A percentile compares a stretch with the other conserved stretches of the same genome.
Conservation (phyloP, 2,329 filamentous ascomycete genomes). For the Arthrobotrys iridis region DNA sequence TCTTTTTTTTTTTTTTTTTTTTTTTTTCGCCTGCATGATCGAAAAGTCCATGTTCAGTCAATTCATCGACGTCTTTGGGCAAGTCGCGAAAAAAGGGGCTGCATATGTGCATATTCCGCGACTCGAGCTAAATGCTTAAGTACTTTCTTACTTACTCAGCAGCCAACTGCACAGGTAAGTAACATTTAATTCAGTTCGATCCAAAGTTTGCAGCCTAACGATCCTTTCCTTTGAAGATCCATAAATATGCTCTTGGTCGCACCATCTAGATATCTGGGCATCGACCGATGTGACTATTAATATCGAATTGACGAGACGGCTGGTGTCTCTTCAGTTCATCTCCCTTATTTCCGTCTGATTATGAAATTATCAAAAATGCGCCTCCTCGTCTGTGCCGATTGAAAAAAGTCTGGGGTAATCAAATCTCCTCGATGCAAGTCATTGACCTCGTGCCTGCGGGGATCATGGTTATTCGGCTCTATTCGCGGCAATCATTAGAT, state of each 20-base stretch:
- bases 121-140: too few relatives aligned
- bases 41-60: neutral
- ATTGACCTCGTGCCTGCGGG: slow-evolving; percentile 48
- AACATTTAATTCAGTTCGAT: neutral
- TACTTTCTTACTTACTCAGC: too few relatives aligned
- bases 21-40: slow-evolving; percentile 17
- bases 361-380: slow-evolving; percentile 39
- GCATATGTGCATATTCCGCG: too few relatives aligned
- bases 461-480: slow-evolving; percentile 39
- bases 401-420: slow-evolving; percentile 45
- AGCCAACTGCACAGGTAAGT: too few relatives aligned
- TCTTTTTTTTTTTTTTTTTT: slow-evolving; percentile 12
- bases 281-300: slow-evolving; percentile 23
- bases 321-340: neutral
- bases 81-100: slow-evolving; percentile 17
- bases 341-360: neutral
- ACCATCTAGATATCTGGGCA: neutral
- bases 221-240: neutral
- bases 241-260: neutral
- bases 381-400: slow-evolving; percentile 25
- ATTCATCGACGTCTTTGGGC: slow-evolving; percentile 14
- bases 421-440: slow-evolving; percentile 44
- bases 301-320: slow-evolving; percentile 14
- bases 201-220: slow-evolving; percentile 21
- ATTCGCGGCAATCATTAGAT: slow-evolving; percentile 10